Base-by-base conservation (phyloP, 2,329 filamentous ascomycete genomes). In the Apiospora phragmitis region DNA sequence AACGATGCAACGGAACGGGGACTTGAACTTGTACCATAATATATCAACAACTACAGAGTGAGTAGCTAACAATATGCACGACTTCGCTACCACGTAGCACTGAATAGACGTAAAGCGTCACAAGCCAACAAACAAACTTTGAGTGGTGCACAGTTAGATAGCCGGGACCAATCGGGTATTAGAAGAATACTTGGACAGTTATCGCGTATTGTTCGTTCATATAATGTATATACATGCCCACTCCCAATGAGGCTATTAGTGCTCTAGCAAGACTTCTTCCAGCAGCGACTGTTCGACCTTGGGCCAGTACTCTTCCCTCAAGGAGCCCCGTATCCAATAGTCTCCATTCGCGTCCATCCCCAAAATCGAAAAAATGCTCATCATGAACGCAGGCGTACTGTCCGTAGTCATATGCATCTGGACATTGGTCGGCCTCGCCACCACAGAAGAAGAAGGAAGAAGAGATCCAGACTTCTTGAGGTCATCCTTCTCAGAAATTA, bases 291-390 rank as follows among this genome's bases (percentile, higher is more conserved):
- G 51, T 9, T 59, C 51, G 4, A 59, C 29, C 26, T 59, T 59
- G 29, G 51, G 29, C 51, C 51, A 59, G 11, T 59, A 35, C 29
- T 59, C 51, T 21, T 59, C 51, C 29, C 51, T 9, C 51, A 59
- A 5, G 3, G 29, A 35, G 7, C 51, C 51, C 5, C 29, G 18
- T 35, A 79, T 67, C 78, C 79, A 80, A 51, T 76, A 78, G 38
- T 77, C 78, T 3, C 72, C 77, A 5, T 73, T 68, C 3, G 70
- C 69, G 43, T 80, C 78, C 69, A 79, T 80, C 0, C 78, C 80
- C 21, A 77, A 4, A 21, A 59, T 35, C 14, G 68, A 2, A 11
- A 59, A 59, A 0, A 18, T 5, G 16, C 51, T 59, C 3, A 59
- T 32, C 29, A 59, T 7, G 7, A 11, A 35, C 16, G 29, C 6